Base-by-base conservation (phyloP, 2,329 filamentous ascomycete genomes). In the Xylaria sp. region DNA sequence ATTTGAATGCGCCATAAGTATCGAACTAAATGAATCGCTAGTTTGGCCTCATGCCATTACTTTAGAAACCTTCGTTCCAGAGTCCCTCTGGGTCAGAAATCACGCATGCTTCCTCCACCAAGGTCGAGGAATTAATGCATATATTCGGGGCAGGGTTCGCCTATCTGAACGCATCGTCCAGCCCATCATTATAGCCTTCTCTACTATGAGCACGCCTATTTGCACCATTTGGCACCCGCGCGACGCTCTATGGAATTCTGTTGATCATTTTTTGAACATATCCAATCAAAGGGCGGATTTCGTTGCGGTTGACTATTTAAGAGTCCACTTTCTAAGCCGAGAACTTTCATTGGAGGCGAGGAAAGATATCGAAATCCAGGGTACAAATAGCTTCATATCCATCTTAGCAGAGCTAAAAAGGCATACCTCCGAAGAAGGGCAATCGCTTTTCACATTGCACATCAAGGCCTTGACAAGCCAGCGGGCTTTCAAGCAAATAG, bases 61-160 rank as follows among this genome's bases (percentile, higher is more conserved):
- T 9, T 23, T 59, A 13, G 44, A 59, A 3, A 13, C 29, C 3
- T 18, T 47, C 9, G 10, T 21, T 8, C 63, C 63, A 44, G 23
- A 54, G n/a, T 47, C 27, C 1, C 63, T 65, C 18, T 65, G 63
- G 63, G 25, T 51, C 35, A 44, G 53, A n/a, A 60, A 32, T 18
- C 32, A 37, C 16, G 23, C 25, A 5, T n/a, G 16, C 1, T 65
- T 65, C 55, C 23, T 65, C 2, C 54, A 65, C 10, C 54, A 65
- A 60, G 63, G 63, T n/a, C 54, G 18, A 32, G 63, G 63, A 25
- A 65, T 65, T 42, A 65, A 65, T 60, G 63, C 63, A 23, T 65
- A 65, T 51, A 23, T 65, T 60, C 62, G 32, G 23, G 40, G 42
- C 32, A 25, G 8, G 6, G 23, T 64, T 2, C 16, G 25, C 40